A percentile compares a stretch with the other conserved stretches of the same genome.
Evolutionary conservation across 2,329 filamentous ascomycete species (phyloP).

Genomic region (Aspergillus cejpii): DNA sequence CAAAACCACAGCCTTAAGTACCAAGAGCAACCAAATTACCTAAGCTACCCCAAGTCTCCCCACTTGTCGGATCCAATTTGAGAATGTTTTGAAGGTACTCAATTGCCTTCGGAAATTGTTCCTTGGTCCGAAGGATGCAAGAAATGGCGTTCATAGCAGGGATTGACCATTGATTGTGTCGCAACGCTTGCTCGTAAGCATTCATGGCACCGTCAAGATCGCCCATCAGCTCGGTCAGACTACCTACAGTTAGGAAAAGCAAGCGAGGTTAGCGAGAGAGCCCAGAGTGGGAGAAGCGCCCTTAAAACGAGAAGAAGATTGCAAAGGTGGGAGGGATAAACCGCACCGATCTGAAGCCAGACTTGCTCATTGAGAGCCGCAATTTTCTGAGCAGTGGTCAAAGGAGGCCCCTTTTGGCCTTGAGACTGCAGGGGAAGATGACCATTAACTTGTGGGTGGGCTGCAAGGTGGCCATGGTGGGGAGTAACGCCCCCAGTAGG

Average conservation of each 20-base stretch:
- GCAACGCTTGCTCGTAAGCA: constrained; percentile 83
- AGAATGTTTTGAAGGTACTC: constrained; percentile 88
- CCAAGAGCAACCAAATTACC: constrained; percentile 51
- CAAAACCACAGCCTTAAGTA: not conserved
- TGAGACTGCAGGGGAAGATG: constrained; percentile 51
- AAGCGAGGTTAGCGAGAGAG: not conserved
- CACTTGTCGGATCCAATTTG: constrained; percentile 81
- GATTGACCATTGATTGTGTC: constrained; percentile 81
- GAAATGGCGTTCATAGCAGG: constrained; percentile 92
- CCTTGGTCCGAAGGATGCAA: constrained; percentile 80
- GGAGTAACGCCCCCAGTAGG: constrained; percentile 66
- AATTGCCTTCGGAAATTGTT: constrained; percentile 88
- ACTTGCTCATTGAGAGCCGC: constrained; percentile 74
- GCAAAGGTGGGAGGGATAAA: not conserved
- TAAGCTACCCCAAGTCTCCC: constrained; percentile 92
- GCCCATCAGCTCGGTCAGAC: constrained; percentile 77
- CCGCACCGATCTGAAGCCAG: constrained; percentile 87
- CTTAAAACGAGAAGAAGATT: not conserved
- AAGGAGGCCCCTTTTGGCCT: constrained; percentile 53
- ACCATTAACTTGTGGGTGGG: constrained; percentile 38
- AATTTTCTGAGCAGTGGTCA: constrained; percentile 66
- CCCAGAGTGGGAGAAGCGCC: no score
- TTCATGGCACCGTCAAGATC: constrained; percentile 82
- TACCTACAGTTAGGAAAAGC: constrained; percentile 50
- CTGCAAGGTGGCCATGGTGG: constrained; percentile 47